These are phyloP conservation scores for Pythium guiyangense DNA, from an alignment of 352 stramenopile genomes.

Conservation along the genomic window DNA sequence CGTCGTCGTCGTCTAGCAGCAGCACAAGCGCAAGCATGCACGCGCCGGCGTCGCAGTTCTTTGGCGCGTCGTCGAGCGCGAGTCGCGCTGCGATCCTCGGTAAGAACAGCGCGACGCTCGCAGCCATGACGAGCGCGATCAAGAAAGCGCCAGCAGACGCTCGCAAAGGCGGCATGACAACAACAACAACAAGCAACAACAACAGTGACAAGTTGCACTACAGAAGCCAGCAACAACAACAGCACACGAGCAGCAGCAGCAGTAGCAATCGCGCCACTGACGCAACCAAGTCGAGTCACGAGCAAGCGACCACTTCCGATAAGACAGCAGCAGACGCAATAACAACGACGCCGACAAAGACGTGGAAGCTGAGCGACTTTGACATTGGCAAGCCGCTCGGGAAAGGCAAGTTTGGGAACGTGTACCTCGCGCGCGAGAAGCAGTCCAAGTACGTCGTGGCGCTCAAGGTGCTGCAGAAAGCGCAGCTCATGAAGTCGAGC, in stretches of 20 bases:
- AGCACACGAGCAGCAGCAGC: slow-evolving; percentile 4
- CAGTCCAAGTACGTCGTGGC: slow-evolving; percentile 98
- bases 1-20: not conserved
- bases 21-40: not conserved
- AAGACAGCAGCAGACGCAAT: not conserved
- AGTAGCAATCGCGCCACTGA: not conserved
- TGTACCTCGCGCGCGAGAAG: slow-evolving; percentile 98
- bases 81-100: slow-evolving; percentile 19
- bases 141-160: slow-evolving; percentile 5
- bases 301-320: slow-evolving; percentile 1
- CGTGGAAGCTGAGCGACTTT: slow-evolving; percentile 97
- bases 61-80: slow-evolving; percentile 14
- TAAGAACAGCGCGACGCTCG: slow-evolving; percentile 3
- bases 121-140: slow-evolving; percentile 9
- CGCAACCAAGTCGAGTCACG: not conserved
- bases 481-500: slow-evolving; percentile 95
- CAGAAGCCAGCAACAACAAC: not conserved
- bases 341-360: slow-evolving; percentile 22
- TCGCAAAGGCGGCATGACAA: slow-evolving; percentile 5
- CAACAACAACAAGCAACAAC: slow-evolving; percentile 9
- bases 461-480: slow-evolving; percentile 98
- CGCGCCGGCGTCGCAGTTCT: slow-evolving; percentile 16
- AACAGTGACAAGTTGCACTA: slow-evolving; percentile 9
- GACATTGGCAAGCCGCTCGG: slow-evolving; percentile 98
- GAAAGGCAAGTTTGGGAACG: slow-evolving; percentile 97